Conservation (phyloP, 768 basidiomycete species). For the Erythrobasidium yunnanense region DNA sequence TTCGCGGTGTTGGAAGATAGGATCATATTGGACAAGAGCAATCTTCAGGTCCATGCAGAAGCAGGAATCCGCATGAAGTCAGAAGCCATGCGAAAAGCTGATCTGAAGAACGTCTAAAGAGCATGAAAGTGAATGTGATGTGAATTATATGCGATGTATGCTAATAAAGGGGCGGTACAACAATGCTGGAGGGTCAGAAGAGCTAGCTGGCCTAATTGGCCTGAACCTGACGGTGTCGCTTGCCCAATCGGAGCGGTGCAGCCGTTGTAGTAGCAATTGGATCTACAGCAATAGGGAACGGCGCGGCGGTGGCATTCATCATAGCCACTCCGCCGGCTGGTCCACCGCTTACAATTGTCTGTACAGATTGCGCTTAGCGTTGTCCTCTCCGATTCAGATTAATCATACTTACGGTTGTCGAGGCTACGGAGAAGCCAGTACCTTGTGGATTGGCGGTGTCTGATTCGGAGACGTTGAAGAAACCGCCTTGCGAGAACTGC, state of each 20-base stretch:
- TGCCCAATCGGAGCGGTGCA: neutral
- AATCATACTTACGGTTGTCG: neutral
- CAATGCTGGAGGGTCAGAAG: too few relatives aligned
- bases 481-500: conserved; percentile 14
- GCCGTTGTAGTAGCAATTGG: neutral
- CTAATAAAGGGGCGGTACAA: too few relatives aligned
- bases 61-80: too few relatives aligned
- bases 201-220: too few relatives aligned
- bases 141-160: too few relatives aligned
- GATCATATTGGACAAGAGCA: conserved; percentile 19
- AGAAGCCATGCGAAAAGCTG: too few relatives aligned
- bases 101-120: too few relatives aligned
- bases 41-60: neutral
- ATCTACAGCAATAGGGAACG: neutral
- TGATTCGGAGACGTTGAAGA: conserved; percentile 8
- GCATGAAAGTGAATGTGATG: too few relatives aligned
- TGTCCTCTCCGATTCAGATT: neutral
- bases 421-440: conserved; percentile 9
- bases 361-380: neutral
- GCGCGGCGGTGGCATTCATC: neutral
- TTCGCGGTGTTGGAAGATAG: neutral
- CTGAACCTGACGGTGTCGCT: too few relatives aligned
- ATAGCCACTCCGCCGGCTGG: conserved; percentile 1
- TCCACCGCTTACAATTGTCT: neutral
- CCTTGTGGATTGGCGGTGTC: neutral